Percentiles rank a stretch among this genome's conserved stretches.
phyloP scores from a whole-genome alignment of 2,329 filamentous ascomycete species.

The Aspergillus japonicus region DNA sequence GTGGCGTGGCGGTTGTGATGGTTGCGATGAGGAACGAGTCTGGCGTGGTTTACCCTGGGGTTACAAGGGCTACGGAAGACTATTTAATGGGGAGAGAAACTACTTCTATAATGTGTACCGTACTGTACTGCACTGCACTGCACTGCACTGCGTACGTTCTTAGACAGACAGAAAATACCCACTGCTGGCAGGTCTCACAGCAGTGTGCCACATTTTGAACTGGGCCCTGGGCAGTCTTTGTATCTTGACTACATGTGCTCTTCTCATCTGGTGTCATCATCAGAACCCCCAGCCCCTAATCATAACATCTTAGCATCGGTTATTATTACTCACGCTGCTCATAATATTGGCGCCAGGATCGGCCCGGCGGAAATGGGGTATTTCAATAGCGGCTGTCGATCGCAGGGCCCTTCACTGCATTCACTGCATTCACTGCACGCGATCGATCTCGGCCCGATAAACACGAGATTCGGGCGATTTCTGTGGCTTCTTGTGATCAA shows the following conservation, averaged over 20 bases:
- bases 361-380: slow-evolving; percentile 1
- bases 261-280: too few relatives aligned
- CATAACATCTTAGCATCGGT: too few relatives aligned
- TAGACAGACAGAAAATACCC: neutral
- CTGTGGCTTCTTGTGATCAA: neutral
- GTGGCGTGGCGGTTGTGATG: too few relatives aligned
- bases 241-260: neutral
- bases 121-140: too few relatives aligned
- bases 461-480: neutral
- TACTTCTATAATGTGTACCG: too few relatives aligned
- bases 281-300: too few relatives aligned
- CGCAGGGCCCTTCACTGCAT: neutral
- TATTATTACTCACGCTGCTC: neutral
- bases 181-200: neutral
- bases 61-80: neutral
- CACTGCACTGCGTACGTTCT: neutral
- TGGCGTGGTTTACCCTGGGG: neutral
- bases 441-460: neutral
- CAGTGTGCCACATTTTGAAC: neutral
- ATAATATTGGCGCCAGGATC: slow-evolving; percentile 3
- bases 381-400: slow-evolving; percentile 2
- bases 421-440: neutral
- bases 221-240: neutral
- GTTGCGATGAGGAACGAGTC: too few relatives aligned
- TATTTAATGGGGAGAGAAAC: neutral